phyloP scores from a whole-genome alignment of 768 basidiomycete genomes.

The Fomitopsis pulvina region DNA sequence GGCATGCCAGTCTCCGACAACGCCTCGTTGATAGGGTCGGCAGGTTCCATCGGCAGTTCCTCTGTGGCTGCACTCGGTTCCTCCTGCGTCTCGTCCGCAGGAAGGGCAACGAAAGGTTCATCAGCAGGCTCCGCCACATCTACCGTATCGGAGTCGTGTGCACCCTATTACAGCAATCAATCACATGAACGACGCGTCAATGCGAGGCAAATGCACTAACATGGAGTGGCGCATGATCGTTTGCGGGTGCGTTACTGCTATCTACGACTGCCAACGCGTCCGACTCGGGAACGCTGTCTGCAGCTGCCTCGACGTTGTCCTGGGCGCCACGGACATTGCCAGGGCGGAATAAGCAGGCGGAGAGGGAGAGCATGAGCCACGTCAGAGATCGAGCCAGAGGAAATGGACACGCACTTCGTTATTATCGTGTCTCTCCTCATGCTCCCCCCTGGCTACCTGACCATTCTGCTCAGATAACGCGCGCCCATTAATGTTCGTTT shows the following conservation, averaged over 20 bases:
- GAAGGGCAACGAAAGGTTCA: not conserved
- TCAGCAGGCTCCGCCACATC: conserved; percentile 2
- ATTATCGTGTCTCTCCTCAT: not conserved
- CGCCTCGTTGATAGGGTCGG: not conserved
- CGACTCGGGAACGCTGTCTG: not conserved
- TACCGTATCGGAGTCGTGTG: not conserved
- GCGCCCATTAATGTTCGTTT: not conserved
- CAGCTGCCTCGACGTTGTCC: not conserved
- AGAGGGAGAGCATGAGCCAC: not conserved
- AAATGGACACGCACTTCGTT: not conserved
- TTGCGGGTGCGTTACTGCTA: not conserved
- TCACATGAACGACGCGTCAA: not conserved
- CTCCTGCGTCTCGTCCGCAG: not conserved
- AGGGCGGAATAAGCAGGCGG: too few species aligned
- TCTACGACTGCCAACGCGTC: not conserved
- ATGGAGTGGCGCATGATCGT: not conserved
- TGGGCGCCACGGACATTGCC: not conserved
- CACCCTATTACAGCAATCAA: not conserved
- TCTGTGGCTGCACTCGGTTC: not conserved
- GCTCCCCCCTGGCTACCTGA: not conserved
- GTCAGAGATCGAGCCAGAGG: not conserved
- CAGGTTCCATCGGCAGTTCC: not conserved
- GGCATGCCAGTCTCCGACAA: too few species aligned
- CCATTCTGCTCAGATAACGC: not conserved
- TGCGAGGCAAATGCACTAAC: not conserved